Conservation (phyloP, 2,329 filamentous ascomycete species). For the Epicoccum sorghinum region DNA sequence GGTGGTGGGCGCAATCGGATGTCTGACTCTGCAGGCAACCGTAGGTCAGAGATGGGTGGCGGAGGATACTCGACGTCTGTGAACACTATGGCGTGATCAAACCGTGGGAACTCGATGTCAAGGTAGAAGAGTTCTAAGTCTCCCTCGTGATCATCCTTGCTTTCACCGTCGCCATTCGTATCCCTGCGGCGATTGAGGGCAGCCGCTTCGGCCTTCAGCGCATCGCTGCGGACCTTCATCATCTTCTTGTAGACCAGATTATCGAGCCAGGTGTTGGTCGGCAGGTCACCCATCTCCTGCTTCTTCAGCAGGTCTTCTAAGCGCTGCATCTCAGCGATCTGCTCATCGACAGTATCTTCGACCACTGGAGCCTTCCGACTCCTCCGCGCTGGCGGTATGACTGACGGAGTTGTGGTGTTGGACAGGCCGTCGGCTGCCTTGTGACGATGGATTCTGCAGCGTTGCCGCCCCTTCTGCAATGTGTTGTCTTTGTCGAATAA, state of each 20-base stretch:
- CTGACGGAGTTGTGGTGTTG: conserved; percentile 77
- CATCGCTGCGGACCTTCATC: conserved; percentile 66
- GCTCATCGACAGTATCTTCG: conserved; percentile 60
- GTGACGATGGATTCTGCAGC: conserved; percentile 83
- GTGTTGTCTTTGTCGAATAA: conserved; percentile 95
- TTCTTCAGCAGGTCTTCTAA: conserved; percentile 93
- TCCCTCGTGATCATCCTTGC: conserved; percentile 41
- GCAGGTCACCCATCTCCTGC: conserved; percentile 96
- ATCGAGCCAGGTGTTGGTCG: conserved; percentile 92
- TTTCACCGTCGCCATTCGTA: conserved; percentile 19
- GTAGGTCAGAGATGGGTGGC: conserved; percentile 78
- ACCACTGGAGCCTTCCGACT: conserved; percentile 57
- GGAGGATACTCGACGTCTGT: conserved; percentile 91
- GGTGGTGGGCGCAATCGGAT: conserved; percentile 79
- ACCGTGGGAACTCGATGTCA: conserved; percentile 89
- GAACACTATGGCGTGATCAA: conserved; percentile 95
- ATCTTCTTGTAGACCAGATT: conserved; percentile 90
- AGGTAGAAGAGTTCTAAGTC: conserved; percentile 76
- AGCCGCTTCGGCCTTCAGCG: conserved; percentile 42
- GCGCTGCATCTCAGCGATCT: conserved; percentile 84
- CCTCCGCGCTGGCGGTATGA: conserved; percentile 61
- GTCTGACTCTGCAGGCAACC: conserved; percentile 67
- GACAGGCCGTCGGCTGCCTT: conserved; percentile 85
- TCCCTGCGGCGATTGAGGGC: conserved; percentile 45
- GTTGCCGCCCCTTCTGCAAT: conserved; percentile 87